These are phyloP conservation scores for Calonectria hongkongensis DNA, from an alignment of 2,329 filamentous ascomycete species.

Conservation along the genomic window DNA sequence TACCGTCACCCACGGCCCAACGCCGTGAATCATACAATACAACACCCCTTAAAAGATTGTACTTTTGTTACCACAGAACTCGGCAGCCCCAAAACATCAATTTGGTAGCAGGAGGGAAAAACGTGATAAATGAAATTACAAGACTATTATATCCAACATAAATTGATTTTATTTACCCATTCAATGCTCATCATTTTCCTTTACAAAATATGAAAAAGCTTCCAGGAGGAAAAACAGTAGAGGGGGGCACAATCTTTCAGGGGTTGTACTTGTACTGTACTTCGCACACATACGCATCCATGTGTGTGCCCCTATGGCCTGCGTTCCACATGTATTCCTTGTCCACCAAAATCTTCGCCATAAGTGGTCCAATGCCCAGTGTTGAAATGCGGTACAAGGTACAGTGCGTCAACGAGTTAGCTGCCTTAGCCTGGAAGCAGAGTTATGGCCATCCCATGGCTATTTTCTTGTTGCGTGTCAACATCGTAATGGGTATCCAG, in stretches of 20 bases:
- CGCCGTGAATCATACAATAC: background rate
- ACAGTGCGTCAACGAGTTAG: constrained; percentile 19
- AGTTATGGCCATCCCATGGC: background rate
- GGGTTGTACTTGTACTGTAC: no score
- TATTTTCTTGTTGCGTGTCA: constrained; percentile 32
- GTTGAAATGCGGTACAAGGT: constrained; percentile 24
- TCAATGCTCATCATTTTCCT: no score
- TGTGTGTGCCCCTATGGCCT: constrained; percentile 5
- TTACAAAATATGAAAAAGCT: no score
- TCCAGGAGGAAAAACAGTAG: no score
- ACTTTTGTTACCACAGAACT: no score
- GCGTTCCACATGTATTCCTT: constrained; percentile 32
- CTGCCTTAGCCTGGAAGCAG: constrained; percentile 12
- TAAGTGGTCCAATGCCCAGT: constrained; percentile 22
- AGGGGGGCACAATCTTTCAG: no score
- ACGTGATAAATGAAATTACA: no score
- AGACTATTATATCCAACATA: no score
- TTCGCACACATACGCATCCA: constrained; percentile 10
- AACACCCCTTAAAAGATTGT: no score
- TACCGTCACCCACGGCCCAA: background rate
- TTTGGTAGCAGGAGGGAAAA: no score
- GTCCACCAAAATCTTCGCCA: constrained; percentile 13
- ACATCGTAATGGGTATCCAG: constrained; percentile 25
- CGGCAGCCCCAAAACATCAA: no score
- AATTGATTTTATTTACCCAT: no score